Conservation (phyloP, 2,329 filamentous ascomycete species). For the Penicillium sp. region DNA sequence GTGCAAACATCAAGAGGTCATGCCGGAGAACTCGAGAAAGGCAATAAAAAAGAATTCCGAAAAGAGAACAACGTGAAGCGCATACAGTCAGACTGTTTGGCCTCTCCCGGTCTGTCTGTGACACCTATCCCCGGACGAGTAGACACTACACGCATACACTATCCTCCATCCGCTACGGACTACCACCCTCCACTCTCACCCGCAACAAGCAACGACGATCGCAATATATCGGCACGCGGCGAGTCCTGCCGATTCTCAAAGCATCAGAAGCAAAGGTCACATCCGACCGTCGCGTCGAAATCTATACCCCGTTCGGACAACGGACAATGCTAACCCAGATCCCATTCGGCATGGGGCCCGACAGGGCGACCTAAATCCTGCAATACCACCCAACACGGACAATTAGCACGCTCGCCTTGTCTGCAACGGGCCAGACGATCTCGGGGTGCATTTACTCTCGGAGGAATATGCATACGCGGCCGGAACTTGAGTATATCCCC, state of each 20-base stretch:
- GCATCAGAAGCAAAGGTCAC: not conserved
- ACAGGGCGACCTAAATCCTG: slow-evolving; percentile 10
- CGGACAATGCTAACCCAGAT: slow-evolving; percentile 3
- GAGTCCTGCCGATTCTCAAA: not conserved
- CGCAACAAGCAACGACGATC: slow-evolving; percentile 3
- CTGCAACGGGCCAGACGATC: not conserved
- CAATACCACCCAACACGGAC: slow-evolving; percentile 14
- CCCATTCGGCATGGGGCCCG: not conserved
- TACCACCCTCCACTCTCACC: not conserved
- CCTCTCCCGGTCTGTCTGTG: too few relatives aligned
- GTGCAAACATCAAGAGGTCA: too few relatives aligned
- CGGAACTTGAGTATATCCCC: not conserved
- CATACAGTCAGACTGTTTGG: too few relatives aligned
- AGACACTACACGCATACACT: not conserved
- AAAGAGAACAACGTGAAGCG: too few relatives aligned
- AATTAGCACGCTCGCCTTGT: slow-evolving; percentile 4
- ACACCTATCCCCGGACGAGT: too few relatives aligned
- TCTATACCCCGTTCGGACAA: slow-evolving; percentile 8
- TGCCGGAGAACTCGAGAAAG: too few relatives aligned
- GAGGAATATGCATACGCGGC: not conserved
- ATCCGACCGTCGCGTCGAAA: not conserved
- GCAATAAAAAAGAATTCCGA: too few relatives aligned
- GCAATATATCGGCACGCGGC: not conserved
- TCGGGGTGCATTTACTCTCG: slow-evolving; percentile 6
- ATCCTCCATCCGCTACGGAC: not conserved